Percentiles rank a stretch among this genome's conserved stretches.
Conservation (phyloP, 2,329 filamentous ascomycete species). For the Dryadomyces quercivorus region DNA sequence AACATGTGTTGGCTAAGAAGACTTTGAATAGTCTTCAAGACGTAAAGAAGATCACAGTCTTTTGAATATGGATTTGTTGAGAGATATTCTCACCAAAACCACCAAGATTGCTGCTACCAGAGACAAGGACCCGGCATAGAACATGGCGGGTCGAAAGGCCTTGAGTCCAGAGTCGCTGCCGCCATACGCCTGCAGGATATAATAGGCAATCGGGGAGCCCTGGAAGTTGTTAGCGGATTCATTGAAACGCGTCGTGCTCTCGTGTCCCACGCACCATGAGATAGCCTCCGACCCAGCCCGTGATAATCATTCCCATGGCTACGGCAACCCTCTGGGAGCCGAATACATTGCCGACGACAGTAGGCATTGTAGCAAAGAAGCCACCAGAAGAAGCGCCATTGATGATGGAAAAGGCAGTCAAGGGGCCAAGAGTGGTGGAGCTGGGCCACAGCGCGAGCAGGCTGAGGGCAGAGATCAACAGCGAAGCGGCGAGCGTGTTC, state of each 20-base stretch:
- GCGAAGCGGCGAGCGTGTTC: constrained; percentile 39
- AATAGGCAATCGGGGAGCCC: constrained; percentile 48
- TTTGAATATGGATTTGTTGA: constrained; percentile 14
- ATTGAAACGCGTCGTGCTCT: no score
- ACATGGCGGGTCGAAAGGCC: constrained; percentile 48
- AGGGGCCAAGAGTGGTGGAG: constrained; percentile 37
- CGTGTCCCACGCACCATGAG: constrained; percentile 25
- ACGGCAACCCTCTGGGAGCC: constrained; percentile 40
- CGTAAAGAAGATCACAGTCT: background rate
- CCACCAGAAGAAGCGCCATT: constrained; percentile 50
- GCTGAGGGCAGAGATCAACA: constrained; percentile 40
- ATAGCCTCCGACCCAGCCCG: constrained; percentile 49
- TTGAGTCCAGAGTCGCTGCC: constrained; percentile 34
- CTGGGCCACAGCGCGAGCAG: constrained; percentile 52
- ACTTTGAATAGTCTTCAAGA: background rate
- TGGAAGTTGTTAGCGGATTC: constrained; percentile 10
- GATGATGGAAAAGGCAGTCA: constrained; percentile 44
- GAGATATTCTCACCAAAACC: constrained; percentile 28
- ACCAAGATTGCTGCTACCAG: constrained; percentile 31
- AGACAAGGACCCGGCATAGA: constrained; percentile 44
- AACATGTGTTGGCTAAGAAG: background rate
- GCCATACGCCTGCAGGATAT: constrained; percentile 42
- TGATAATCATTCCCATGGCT: constrained; percentile 50
- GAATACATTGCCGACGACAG: constrained; percentile 47
- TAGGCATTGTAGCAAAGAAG: constrained; percentile 53